phyloP scores from a whole-genome alignment of 495 filamentous ascomycete species.

The Platismatia glauca region DNA sequence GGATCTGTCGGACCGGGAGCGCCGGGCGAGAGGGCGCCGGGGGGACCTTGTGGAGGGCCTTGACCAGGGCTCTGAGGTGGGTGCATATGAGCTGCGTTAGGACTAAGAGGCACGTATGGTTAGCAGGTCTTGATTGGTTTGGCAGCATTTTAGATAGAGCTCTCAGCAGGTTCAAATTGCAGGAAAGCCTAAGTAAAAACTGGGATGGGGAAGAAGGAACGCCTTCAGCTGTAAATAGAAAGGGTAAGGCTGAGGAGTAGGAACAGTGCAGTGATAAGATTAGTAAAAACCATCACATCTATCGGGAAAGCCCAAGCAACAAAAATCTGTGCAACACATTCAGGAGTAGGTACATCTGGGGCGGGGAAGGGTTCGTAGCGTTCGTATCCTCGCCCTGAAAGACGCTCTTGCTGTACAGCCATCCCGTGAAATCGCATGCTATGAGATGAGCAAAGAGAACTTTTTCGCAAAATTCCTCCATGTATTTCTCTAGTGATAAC shows the following conservation, averaged over 20 bases:
- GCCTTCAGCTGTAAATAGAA: background rate
- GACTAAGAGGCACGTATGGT: conserved; percentile 31
- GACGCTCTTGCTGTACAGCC: conserved; percentile 14
- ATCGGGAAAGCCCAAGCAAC: background rate
- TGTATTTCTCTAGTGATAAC: conserved; percentile 21
- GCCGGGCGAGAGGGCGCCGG: conserved; percentile 35
- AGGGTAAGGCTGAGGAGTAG: background rate
- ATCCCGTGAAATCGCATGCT: conserved; percentile 16
- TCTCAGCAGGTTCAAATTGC: background rate
- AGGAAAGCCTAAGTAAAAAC: too few species aligned
- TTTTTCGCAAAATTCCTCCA: conserved; percentile 22
- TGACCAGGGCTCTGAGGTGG: conserved; percentile 34
- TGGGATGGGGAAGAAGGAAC: conserved; percentile 2
- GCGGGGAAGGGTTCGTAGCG: conserved; percentile 10
- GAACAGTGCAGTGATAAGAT: background rate
- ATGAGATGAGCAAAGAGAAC: conserved; percentile 19
- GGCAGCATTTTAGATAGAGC: background rate
- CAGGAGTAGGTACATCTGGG: conserved; percentile 22
- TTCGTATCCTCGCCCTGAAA: conserved; percentile 19
- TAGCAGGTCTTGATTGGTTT: conserved; percentile 13
- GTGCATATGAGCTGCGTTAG: conserved; percentile 41
- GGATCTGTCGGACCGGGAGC: conserved; percentile 36
- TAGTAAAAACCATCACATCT: background rate
- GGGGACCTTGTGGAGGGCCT: conserved; percentile 33
- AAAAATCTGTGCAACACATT: conserved; percentile 16